These are phyloP conservation scores for Pholiota adiposa DNA, from an alignment of 1,284 basidiomycete species.

Conservation along the genomic window DNA sequence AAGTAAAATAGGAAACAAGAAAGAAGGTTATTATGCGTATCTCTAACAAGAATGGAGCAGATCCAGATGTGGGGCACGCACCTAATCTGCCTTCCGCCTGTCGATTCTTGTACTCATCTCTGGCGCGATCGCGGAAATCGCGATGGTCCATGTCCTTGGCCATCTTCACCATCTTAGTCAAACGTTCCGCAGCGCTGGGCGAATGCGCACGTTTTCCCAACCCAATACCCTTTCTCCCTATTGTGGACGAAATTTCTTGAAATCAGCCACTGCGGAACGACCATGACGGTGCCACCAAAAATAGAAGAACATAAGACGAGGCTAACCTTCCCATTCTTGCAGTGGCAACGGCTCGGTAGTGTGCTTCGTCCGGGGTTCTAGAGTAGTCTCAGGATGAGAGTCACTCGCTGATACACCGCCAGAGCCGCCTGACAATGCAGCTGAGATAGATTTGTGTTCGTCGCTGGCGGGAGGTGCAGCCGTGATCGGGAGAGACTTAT, in stretches of 20 bases:
- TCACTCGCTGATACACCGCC: neutral
- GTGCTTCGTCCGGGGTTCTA: slow-evolving; percentile 34
- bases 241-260: neutral
- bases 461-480: slow-evolving; percentile 5
- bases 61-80: slow-evolving; percentile 26
- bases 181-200: slow-evolving; percentile 60
- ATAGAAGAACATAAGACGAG: slow-evolving; percentile 7
- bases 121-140: slow-evolving; percentile 67
- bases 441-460: slow-evolving; percentile 7
- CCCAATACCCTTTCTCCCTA: slow-evolving; percentile 81
- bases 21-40: slow-evolving; percentile 1
- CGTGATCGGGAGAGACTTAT: neutral
- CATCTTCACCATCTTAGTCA: slow-evolving; percentile 77
- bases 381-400: neutral
- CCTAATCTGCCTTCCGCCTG: slow-evolving; percentile 69
- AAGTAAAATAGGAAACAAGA: slow-evolving; percentile 11
- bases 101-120: slow-evolving; percentile 73
- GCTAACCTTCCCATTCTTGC: slow-evolving; percentile 74
- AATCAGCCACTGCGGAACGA: neutral
- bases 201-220: slow-evolving; percentile 69
- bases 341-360: slow-evolving; percentile 68
- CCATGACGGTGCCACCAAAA: slow-evolving; percentile 11
- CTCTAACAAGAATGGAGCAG: slow-evolving; percentile 7
- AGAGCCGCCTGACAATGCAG: slow-evolving; percentile 18
- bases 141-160: slow-evolving; percentile 59